Conservation (phyloP, 148 eudicot genomes). For the Silene conica region DNA sequence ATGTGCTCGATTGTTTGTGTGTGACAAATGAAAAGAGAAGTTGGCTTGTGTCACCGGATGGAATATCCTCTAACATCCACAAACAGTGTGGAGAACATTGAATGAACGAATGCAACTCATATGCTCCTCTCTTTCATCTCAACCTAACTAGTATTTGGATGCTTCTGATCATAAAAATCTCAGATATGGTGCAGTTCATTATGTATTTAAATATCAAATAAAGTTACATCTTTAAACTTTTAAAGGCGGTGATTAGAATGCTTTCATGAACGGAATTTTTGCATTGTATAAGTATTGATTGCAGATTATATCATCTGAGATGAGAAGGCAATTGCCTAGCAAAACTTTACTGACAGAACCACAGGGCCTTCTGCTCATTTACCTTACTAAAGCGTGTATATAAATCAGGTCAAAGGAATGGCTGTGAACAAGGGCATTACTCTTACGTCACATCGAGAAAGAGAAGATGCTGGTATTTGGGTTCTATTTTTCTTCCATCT, state of each 20-base stretch:
- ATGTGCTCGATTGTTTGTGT: too few relatives aligned
- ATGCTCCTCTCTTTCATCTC: neutral
- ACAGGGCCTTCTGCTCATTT: neutral
- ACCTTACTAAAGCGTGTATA: slow-evolving; percentile 5
- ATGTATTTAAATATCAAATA: neutral
- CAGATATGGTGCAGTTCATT: neutral
- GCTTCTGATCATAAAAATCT: neutral
- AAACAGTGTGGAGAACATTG: neutral
- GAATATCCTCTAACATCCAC: neutral
- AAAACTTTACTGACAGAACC: neutral
- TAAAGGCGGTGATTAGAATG: neutral
- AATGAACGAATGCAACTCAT: neutral
- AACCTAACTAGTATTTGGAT: neutral
- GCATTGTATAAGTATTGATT: neutral
- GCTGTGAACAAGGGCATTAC: slow-evolving; percentile 71
- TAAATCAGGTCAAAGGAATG: slow-evolving; percentile 90
- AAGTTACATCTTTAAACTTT: neutral
- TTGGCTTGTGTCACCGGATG: too few relatives aligned
- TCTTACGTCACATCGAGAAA: slow-evolving; percentile 64
- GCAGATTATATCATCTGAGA: neutral
- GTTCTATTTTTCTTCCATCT: neutral
- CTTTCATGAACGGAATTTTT: neutral
- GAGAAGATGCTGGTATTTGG: slow-evolving; percentile 72
- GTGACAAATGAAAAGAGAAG: too few relatives aligned
- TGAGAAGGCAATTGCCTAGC: neutral